These are phyloP conservation scores for Fusarium heterosporum DNA, from an alignment of 2,329 filamentous ascomycete species.

Conservation along the genomic window DNA sequence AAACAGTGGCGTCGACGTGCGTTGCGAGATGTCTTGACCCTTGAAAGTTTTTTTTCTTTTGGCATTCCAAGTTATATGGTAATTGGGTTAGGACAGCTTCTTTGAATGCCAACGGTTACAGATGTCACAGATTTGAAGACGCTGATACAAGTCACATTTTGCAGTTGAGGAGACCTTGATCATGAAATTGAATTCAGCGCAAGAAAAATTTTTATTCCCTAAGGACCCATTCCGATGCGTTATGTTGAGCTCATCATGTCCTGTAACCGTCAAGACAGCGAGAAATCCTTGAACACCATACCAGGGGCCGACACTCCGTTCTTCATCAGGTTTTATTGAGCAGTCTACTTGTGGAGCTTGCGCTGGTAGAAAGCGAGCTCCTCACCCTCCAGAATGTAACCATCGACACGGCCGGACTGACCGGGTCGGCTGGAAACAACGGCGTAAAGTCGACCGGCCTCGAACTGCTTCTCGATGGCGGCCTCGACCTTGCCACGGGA, in stretches of 20 bases:
- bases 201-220: constrained; percentile 54
- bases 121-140: background rate
- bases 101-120: constrained; percentile 18
- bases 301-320: constrained; percentile 46
- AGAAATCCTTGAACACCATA: constrained; percentile 56
- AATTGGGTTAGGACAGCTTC: constrained; percentile 2
- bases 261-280: constrained; percentile 52
- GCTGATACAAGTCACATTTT: constrained; percentile 27
- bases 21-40: constrained; percentile 17
- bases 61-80: background rate
- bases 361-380: constrained; percentile 99
- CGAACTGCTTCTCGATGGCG: constrained; percentile 97
- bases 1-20: constrained; percentile 15
- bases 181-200: constrained; percentile 50
- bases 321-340: constrained; percentile 38
- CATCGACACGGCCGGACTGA: constrained; percentile 96
- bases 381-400: constrained; percentile 98
- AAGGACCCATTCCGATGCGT: constrained; percentile 55
- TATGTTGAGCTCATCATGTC: constrained; percentile 54
- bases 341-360: constrained; percentile 94
- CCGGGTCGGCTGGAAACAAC: constrained; percentile 93
- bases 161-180: constrained; percentile 44
- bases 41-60: constrained; percentile 4
- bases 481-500: constrained; percentile 91
- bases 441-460: constrained; percentile 97